Evolutionary conservation across 2,329 filamentous ascomycete species (phyloP), one percentile per base, ranked within the genome.

Genomic region (Seiridium cupressi): DNA sequence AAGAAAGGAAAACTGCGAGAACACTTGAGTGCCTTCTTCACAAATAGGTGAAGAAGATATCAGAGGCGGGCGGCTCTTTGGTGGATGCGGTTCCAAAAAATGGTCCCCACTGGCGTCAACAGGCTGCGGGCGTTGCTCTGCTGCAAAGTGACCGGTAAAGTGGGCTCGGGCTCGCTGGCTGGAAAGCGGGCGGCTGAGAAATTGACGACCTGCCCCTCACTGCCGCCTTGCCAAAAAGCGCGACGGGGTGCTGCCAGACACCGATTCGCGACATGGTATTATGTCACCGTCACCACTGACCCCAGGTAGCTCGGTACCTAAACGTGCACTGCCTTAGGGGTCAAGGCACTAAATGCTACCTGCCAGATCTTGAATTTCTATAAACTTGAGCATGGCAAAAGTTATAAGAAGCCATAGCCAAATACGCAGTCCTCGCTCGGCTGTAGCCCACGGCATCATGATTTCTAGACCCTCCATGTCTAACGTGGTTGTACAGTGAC

Each of bases 21-120:
- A 53, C 49, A 53, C 32, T 35, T 35, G 49, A 53, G 49, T 53
- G 49, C 49, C 49, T 53, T 53, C 49, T 53, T 57, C 55, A 35
- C 55, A 46, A 46, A 31, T 48, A 57, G 55, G 55, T 57, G 55
- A 36, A 57, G 42, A 49, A 44, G 44, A 36, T 58, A 58, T 58
- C 55, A 58, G 34, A 51, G 55, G 55, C 55, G 55, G 55, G 55
- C 55, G 46, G 46, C 55, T 35, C 55, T 58, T 49, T 40, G 44
- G 44, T 5, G 49, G 49, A 53, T 35, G 35, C n/a, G 49, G 35
- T 53, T 35, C 35, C 38, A 42, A 13, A 42, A 42, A 35, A 34
- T 53, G 18, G 18, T 53, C 49, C 32, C 32, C 46, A 49, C 40
- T 51, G 46, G 46, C 40, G 55, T 57, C 55, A 44, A 47, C 42